Evolutionary conservation across 169 alveolate species (phyloP).

Genomic region (Eimeria maxima): DNA sequence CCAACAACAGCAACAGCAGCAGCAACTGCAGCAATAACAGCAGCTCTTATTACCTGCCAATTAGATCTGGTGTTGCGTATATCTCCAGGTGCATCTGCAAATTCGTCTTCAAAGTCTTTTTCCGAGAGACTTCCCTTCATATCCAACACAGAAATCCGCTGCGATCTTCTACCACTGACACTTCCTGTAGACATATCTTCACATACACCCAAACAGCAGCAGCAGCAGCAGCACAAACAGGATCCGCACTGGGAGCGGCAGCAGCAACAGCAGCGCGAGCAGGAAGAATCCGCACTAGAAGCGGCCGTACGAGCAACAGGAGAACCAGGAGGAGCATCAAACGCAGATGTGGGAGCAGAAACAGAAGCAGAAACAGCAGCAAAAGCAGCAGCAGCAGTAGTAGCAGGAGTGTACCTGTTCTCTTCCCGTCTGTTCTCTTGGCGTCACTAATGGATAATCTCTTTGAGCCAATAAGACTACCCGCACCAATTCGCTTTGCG

Average conservation of each 20-base stretch:
- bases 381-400: not conserved
- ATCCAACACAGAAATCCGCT: not conserved
- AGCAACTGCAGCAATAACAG: conserved; percentile 3
- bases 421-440: not conserved
- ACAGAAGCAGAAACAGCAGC: conserved; percentile 7
- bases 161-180: not conserved
- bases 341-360: not conserved
- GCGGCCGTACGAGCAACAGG: not conserved
- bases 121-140: no score
- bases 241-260: no score
- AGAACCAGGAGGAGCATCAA: not conserved
- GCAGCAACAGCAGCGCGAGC: not conserved
- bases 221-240: not conserved
- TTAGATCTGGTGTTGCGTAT: not conserved
- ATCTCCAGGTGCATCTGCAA: not conserved
- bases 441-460: not conserved
- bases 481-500: not conserved
- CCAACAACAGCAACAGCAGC: conserved; percentile 4
- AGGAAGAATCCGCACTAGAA: not conserved
- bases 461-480: not conserved
- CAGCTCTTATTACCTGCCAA: not conserved
- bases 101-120: not conserved
- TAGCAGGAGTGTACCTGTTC: not conserved
- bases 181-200: not conserved
- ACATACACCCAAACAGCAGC: not conserved